phyloP scores from a whole-genome alignment of 2,329 filamentous ascomycete genomes.

The Colletotrichum falcatum region DNA sequence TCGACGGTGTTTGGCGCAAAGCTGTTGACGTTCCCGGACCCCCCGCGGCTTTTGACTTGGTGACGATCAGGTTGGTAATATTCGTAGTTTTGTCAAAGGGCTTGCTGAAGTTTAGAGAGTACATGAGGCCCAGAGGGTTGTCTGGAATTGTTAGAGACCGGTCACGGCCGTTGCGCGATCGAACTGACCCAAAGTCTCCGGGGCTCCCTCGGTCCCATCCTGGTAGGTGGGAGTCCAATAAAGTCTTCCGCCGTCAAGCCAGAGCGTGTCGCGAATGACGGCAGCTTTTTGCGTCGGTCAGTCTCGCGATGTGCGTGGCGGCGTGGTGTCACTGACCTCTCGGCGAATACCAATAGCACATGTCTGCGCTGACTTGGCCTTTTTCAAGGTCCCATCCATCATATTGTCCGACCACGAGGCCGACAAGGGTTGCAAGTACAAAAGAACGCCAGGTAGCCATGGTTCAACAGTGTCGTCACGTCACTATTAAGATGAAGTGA shows the following conservation, averaged over 20 bases:
- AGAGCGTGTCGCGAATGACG: conserved; percentile 71
- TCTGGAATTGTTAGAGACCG: conserved; percentile 52
- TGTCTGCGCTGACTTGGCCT: conserved; percentile 65
- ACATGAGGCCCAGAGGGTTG: conserved; percentile 65
- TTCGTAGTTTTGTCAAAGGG: conserved; percentile 67
- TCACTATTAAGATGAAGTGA: background rate
- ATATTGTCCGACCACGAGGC: conserved; percentile 55
- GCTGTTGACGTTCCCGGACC: conserved; percentile 63
- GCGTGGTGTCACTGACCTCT: conserved; percentile 51
- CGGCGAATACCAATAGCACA: conserved; percentile 68
- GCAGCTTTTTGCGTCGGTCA: conserved; percentile 56
- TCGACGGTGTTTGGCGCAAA: conserved; percentile 68
- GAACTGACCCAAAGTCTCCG: conserved; percentile 57
- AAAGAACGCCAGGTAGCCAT: conserved; percentile 31
- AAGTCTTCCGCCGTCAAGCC: conserved; percentile 72
- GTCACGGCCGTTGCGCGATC: background rate
- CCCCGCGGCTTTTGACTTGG: conserved; percentile 61
- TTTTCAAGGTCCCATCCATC: conserved; percentile 58
- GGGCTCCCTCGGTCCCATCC: conserved; percentile 54
- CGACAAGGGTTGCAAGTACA: conserved; percentile 46
- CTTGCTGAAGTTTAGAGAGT: conserved; percentile 68
- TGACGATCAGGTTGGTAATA: conserved; percentile 62
- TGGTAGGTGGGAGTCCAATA: conserved; percentile 63
- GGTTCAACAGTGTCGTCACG: background rate
- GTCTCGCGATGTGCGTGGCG: no score